These are phyloP conservation scores for Phoenix dactylifera DNA, from an alignment of 176 grass and related monocot genomes.

Conservation along the genomic window DNA sequence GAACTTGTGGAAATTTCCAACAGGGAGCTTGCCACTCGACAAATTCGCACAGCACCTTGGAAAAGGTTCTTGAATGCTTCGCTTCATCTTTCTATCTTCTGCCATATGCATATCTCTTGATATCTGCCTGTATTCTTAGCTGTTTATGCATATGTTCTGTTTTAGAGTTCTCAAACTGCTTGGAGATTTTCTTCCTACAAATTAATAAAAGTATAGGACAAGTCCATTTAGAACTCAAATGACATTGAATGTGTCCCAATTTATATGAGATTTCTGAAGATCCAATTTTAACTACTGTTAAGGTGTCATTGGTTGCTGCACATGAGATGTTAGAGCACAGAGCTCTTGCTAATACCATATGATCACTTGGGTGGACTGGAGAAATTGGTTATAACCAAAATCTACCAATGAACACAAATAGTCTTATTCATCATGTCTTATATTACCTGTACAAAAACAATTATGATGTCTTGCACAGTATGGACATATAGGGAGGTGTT, in stretches of 20 bases:
- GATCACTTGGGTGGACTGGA: too few relatives aligned
- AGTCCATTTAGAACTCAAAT: too few relatives aligned
- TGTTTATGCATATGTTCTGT: neutral
- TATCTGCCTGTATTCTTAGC: neutral
- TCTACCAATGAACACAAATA: too few relatives aligned
- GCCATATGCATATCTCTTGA: neutral
- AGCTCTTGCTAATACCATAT: too few relatives aligned
- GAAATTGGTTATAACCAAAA: too few relatives aligned
- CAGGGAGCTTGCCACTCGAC: conserved; percentile 77
- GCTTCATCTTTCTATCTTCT: neutral
- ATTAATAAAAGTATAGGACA: too few relatives aligned
- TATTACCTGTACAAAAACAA: neutral
- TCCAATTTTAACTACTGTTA: too few relatives aligned
- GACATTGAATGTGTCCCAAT: too few relatives aligned
- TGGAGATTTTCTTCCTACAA: neutral
- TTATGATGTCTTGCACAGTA: neutral
- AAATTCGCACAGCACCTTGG: conserved; percentile 54
- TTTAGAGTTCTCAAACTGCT: neutral
- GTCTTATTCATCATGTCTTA: too few relatives aligned
- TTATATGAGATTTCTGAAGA: too few relatives aligned
- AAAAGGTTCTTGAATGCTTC: conserved; percentile 41
- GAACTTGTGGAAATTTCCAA: conserved; percentile 81
- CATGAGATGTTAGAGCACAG: too few relatives aligned
- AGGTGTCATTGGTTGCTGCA: too few relatives aligned
- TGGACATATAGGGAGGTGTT: neutral